Conservation (phyloP, 108 stramenopile species). For the Pelagomonas calceolata region DNA sequence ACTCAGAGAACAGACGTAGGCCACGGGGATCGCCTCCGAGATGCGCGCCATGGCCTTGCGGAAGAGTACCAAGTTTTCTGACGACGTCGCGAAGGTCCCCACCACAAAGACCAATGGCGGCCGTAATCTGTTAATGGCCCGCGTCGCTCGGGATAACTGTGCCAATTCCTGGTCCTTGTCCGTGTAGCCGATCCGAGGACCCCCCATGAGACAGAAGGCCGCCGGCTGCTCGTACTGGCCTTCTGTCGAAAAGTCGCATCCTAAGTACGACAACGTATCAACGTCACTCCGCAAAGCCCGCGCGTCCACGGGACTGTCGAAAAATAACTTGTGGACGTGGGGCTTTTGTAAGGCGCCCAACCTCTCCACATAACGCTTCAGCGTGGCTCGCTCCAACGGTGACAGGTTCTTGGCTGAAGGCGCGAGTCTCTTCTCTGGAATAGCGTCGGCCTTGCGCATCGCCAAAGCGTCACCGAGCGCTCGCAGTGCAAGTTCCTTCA, state of each 20-base stretch:
- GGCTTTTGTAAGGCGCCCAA: conserved; percentile 53
- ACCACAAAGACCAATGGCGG: conserved; percentile 64
- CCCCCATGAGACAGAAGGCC: too few species aligned
- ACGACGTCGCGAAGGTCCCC: conserved; percentile 22
- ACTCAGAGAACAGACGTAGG: not conserved
- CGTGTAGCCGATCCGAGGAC: too few species aligned
- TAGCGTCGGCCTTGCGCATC: conserved; percentile 16
- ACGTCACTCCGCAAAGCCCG: not conserved
- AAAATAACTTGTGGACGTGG: conserved; percentile 61
- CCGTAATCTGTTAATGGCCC: conserved; percentile 46
- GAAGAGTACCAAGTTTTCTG: not conserved
- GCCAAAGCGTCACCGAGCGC: conserved; percentile 49
- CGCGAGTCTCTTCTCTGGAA: not conserved
- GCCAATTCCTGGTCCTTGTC: too few species aligned
- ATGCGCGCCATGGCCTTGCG: not conserved
- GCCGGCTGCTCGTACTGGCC: too few species aligned
- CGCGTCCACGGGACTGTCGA: conserved; percentile 17
- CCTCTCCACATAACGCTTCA: conserved; percentile 67
- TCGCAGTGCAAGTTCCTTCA: conserved; percentile 59
- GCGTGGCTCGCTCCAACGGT: conserved; percentile 35
- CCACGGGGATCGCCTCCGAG: not conserved
- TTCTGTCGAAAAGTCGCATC: not conserved
- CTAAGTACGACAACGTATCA: not conserved
- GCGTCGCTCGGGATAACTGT: too few species aligned
- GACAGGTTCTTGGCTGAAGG: conserved; percentile 15